Evolutionary conservation across 2,329 filamentous ascomycete species (phyloP).

Genomic region (Domatiomyces globalis): DNA sequence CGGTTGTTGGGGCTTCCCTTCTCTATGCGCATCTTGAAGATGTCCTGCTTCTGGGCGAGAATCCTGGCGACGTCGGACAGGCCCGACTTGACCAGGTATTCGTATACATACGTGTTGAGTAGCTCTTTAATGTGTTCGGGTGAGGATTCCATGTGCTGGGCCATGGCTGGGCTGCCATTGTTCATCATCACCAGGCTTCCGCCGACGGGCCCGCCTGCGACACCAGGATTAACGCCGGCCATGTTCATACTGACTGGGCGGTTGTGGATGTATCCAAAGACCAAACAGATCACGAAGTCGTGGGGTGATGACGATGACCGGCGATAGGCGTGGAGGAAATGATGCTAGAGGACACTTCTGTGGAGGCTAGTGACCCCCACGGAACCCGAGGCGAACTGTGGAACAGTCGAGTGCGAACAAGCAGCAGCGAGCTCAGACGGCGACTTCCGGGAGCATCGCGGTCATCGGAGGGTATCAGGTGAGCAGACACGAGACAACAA

Average conservation of each 20-base stretch:
- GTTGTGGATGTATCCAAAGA: not conserved
- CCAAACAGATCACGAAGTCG: not conserved
- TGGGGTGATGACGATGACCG: too few relatives aligned
- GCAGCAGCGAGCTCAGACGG: not conserved
- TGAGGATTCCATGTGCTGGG: slow-evolving; percentile 25
- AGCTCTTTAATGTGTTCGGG: slow-evolving; percentile 24
- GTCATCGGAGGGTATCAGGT: not conserved
- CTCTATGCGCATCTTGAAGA: slow-evolving; percentile 42
- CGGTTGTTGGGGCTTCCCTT: slow-evolving; percentile 58
- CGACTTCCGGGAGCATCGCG: not conserved
- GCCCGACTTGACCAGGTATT: slow-evolving; percentile 67
- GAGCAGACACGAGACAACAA: not conserved
- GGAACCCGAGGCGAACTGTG: not conserved
- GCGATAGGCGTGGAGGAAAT: not conserved
- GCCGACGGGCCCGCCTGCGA: slow-evolving; percentile 40
- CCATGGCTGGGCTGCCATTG: slow-evolving; percentile 30
- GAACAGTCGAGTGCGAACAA: not conserved
- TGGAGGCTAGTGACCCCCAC: not conserved
- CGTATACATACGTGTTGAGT: slow-evolving; percentile 54
- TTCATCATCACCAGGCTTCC: slow-evolving; percentile 40
- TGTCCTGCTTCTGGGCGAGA: slow-evolving; percentile 51
- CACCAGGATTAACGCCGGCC: slow-evolving; percentile 41
- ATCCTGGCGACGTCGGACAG: slow-evolving; percentile 73
- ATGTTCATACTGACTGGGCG: slow-evolving; percentile 37
- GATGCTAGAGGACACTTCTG: not conserved